phyloP scores from a whole-genome alignment of 176 grass and related monocot genomes.

The Carex pumila region DNA sequence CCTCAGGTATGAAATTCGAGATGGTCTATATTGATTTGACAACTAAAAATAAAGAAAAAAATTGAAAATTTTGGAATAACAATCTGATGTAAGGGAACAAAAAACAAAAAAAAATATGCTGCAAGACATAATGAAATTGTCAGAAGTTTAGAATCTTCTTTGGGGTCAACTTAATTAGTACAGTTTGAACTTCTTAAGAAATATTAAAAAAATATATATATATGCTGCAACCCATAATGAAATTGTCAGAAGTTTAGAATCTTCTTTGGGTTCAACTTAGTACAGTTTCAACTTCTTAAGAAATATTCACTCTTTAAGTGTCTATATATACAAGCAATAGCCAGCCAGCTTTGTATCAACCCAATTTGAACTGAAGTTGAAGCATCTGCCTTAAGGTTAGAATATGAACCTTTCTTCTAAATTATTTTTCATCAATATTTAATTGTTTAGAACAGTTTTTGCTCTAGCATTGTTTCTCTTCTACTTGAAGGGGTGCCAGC shows the following conservation, averaged over 20 bases:
- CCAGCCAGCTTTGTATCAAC: background rate
- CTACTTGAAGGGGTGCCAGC: background rate
- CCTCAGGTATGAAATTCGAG: too few relatives aligned
- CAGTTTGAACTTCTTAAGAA: too few relatives aligned
- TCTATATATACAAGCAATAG: background rate
- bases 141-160: too few relatives aligned
- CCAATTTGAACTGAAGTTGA: background rate
- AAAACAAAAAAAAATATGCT: too few relatives aligned
- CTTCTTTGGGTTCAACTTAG: background rate
- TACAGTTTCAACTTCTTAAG: background rate
- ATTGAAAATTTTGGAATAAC: too few relatives aligned
- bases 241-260: background rate
- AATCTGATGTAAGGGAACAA: too few relatives aligned
- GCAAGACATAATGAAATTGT: too few relatives aligned
- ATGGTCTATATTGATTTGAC: too few relatives aligned
- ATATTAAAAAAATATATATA: too few relatives aligned
- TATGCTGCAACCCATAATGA: background rate
- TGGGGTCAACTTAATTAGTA: too few relatives aligned
- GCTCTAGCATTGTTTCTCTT: background rate
- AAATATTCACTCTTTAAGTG: background rate
- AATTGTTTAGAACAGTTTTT: background rate
- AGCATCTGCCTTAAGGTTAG: background rate
- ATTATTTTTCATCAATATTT: background rate
- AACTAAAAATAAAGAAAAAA: too few relatives aligned
- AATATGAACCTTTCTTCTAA: background rate